These are phyloP conservation scores for Sphaerulina musiva DNA, from an alignment of 2,329 filamentous ascomycete species.

Conservation along the genomic window DNA sequence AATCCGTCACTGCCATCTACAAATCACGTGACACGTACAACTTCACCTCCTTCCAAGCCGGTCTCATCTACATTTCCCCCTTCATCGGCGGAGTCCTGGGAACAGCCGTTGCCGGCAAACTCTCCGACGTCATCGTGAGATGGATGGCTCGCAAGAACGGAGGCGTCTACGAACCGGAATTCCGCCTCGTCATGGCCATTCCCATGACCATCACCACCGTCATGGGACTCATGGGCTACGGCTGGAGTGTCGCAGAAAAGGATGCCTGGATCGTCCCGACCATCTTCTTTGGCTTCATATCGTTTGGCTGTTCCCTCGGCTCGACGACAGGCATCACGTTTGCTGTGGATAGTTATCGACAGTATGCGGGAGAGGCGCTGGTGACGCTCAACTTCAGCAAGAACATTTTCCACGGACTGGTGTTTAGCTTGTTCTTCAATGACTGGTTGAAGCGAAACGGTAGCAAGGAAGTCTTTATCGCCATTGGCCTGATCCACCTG, in stretches of 20 bases:
- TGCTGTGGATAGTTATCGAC: conserved; percentile 84
- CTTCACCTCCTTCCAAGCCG: conserved; percentile 73
- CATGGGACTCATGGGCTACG: conserved; percentile 87
- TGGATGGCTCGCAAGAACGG: conserved; percentile 78
- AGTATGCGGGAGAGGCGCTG: conserved; percentile 88
- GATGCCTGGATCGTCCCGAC: conserved; percentile 89
- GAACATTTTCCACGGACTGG: conserved; percentile 83
- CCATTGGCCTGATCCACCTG: conserved; percentile 79
- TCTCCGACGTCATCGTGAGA: conserved; percentile 78
- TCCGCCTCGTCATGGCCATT: conserved; percentile 77
- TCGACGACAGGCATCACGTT: conserved; percentile 91
- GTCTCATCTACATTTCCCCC: conserved; percentile 81
- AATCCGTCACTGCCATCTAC: conserved; percentile 77
- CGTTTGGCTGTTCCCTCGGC: conserved; percentile 84
- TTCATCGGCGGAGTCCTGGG: conserved; percentile 84
- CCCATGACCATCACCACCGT: conserved; percentile 73
- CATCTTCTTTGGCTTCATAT: conserved; percentile 84
- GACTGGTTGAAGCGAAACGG: conserved; percentile 73
- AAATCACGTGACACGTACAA: conserved; percentile 63
- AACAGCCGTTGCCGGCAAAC: conserved; percentile 82
- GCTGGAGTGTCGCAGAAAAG: conserved; percentile 74
- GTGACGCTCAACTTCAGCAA: conserved; percentile 94
- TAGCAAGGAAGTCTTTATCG: conserved; percentile 70
- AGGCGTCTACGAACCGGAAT: conserved; percentile 94
- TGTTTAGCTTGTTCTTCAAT: conserved; percentile 84